These are phyloP conservation scores for Achaetomiella virescens DNA, from an alignment of 495 filamentous ascomycete genomes.

Conservation along the genomic window DNA sequence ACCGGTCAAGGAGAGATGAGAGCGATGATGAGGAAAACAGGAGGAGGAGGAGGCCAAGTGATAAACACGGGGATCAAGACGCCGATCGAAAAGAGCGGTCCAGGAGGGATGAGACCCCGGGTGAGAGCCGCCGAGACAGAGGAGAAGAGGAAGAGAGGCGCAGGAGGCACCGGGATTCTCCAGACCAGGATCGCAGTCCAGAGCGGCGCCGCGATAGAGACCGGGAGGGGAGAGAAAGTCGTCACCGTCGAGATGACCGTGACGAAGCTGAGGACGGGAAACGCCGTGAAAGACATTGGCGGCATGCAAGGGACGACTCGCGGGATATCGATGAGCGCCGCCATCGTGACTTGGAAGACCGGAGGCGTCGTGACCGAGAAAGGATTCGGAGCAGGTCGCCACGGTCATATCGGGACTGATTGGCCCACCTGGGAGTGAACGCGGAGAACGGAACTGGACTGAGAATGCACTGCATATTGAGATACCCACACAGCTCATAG, in stretches of 20 bases:
- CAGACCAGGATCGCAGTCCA: conserved; percentile 19
- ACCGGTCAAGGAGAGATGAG: conserved; percentile 21
- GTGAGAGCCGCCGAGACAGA: conserved; percentile 16
- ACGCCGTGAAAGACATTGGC: conserved; percentile 21
- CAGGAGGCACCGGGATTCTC: conserved; percentile 25
- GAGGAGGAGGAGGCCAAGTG: neutral
- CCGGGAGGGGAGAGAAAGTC: conserved; percentile 21
- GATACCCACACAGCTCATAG: conserved; percentile 6
- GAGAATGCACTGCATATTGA: neutral
- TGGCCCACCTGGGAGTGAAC: too few species aligned
- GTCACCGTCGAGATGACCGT: conserved; percentile 18
- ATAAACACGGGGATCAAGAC: conserved; percentile 11
- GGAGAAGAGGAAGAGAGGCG: conserved; percentile 25
- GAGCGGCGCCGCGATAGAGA: conserved; percentile 19
- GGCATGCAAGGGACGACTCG: conserved; percentile 17
- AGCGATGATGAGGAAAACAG: conserved; percentile 9
- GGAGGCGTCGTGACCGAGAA: conserved; percentile 7
- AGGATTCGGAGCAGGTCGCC: conserved; percentile 27
- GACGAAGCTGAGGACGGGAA: conserved; percentile 15
- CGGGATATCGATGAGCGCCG: conserved; percentile 13
- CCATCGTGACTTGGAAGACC: conserved; percentile 11
- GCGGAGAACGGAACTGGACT: neutral
- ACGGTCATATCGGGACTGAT: conserved; percentile 4
- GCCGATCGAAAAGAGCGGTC: conserved; percentile 14
- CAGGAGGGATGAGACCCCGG: conserved; percentile 15